phyloP scores from a whole-genome alignment of 148 eudicot species.

The Fallopia convolvulus region DNA sequence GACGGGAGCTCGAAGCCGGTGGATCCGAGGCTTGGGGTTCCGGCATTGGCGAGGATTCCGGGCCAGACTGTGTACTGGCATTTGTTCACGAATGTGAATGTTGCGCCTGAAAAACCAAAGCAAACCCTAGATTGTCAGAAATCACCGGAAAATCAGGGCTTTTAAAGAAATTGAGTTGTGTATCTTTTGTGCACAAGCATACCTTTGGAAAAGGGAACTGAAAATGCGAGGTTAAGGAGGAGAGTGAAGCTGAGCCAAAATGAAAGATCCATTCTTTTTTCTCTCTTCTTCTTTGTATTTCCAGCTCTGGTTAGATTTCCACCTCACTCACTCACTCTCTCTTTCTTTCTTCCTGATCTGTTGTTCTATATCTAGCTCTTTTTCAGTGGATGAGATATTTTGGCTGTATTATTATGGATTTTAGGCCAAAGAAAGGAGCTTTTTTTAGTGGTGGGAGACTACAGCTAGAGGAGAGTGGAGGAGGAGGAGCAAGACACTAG shows the following conservation, averaged over 20 bases:
- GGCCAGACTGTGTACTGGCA: conserved; percentile 82
- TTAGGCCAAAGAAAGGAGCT: conserved; percentile 3
- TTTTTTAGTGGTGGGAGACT: conserved; percentile 1
- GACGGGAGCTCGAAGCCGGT: conserved; percentile 80
- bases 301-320: background rate
- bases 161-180: background rate
- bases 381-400: background rate
- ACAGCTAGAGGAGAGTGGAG: background rate
- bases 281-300: background rate
- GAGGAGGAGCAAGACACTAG: background rate
- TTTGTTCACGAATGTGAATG: conserved; percentile 68
- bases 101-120: conserved; percentile 24
- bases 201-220: conserved; percentile 17
- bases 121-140: background rate
- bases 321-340: background rate
- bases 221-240: conserved; percentile 17
- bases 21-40: conserved; percentile 49
- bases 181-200: background rate
- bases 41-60: conserved; percentile 74
- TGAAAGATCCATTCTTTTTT: conserved; percentile 19
- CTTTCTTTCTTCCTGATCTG: background rate
- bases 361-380: background rate
- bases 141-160: background rate
- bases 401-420: background rate
- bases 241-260: conserved; percentile 9